These are phyloP conservation scores for Neonectria sp. DNA, from an alignment of 2,329 filamentous ascomycete species.

Conservation along the genomic window DNA sequence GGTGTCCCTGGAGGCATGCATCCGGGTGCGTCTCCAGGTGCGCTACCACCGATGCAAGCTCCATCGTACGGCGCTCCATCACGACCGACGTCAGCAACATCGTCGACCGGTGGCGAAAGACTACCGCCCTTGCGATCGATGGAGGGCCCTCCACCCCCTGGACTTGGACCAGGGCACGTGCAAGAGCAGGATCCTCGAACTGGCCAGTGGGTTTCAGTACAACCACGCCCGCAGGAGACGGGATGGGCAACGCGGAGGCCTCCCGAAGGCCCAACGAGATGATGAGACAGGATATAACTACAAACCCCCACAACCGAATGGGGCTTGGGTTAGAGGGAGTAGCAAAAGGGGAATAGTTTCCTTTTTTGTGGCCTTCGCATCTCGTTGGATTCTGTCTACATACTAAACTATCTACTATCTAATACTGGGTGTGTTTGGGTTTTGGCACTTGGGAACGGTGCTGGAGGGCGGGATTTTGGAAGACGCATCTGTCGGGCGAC, in stretches of 20 bases:
- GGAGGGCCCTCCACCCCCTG: constrained; percentile 53
- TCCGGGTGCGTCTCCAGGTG: constrained; percentile 51
- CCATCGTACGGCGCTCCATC: constrained; percentile 55
- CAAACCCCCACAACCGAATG: constrained; percentile 15
- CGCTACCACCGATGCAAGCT: constrained; percentile 60
- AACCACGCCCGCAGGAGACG: constrained; percentile 52
- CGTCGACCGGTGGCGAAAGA: constrained; percentile 58
- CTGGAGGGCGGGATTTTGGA: constrained; percentile 43
- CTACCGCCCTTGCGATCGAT: constrained; percentile 65
- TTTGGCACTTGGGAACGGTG: constrained; percentile 34
- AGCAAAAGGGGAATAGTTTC: neutral
- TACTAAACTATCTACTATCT: constrained; percentile 39
- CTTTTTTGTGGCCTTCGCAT: neutral
- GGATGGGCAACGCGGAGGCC: constrained; percentile 55
- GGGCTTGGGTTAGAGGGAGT: neutral
- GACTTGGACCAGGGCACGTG: constrained; percentile 45
- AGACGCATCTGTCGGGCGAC: constrained; percentile 50
- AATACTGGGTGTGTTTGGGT: constrained; percentile 41
- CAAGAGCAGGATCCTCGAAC: constrained; percentile 55
- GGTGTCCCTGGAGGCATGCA: constrained; percentile 49
- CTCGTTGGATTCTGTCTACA: constrained; percentile 9
- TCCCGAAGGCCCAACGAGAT: constrained; percentile 38
- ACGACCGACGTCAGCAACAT: constrained; percentile 56
- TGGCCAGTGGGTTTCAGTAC: constrained; percentile 54
- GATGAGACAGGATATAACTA: constrained; percentile 11